Base-by-base conservation (phyloP, 805 yeast genomes). In the Ogataea degrootiae region DNA sequence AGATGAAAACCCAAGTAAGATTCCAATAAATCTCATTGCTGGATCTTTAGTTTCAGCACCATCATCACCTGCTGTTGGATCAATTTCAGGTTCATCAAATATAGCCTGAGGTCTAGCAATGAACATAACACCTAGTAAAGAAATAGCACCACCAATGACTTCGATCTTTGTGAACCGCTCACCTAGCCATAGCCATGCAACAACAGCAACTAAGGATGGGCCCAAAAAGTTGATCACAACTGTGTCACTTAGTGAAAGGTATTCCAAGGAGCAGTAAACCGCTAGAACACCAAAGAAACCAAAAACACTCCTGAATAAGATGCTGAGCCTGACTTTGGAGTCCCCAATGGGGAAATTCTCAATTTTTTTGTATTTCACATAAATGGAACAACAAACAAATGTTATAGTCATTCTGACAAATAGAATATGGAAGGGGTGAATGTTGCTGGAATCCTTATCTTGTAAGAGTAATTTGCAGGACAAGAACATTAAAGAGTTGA, bases 271-370 rank as follows among this genome's bases (percentile, higher is more conserved):
- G 58, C 72, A 85, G 63, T 85, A 87, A 58, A 83, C 65, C 4
- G 87, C 81, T 60, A 81, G 83, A 5, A 87, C 91, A 5, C 94
- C 92, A 48, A 83, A 64, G 55, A 80, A 84, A 7, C 96, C 96
- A 9, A 76, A 67, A 2, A 72, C 43, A 0, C 95, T 95, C 47
- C 96, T 70, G 11, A 37, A 22, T 21, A 43, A 21, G 36, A 43
- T 15, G 3, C 17, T 31, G n/a, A 42, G 14, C 14, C 45, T 14
- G 22, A 37, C 44, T 12, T 48, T 48, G 11, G 31, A 34, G 4
- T 44, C 42, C 12, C 51, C 48, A n/a, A 54, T 56, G 2, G 56
- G 47, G 3, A 56, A 22, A 2, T 37, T 21, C 22, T 54, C 54
- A 5, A 60, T 29, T 1, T 56, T 47, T n/a, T 47, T 35, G 26